Percentiles rank a stretch among this genome's conserved stretches.
phyloP scores from a whole-genome alignment of 1,284 basidiomycete genomes.

The Puccinia hordei region DNA sequence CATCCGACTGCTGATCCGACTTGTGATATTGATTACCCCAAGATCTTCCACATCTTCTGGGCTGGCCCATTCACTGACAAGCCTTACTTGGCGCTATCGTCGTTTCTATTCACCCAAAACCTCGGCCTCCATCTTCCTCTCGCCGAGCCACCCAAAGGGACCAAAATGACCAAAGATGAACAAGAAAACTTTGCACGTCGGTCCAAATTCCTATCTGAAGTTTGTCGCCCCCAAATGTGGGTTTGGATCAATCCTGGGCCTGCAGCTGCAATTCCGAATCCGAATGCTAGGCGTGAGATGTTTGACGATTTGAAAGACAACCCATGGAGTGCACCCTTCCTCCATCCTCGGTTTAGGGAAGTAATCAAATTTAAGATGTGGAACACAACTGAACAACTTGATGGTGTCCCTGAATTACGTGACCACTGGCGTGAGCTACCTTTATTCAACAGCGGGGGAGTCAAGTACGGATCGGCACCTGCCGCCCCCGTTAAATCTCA shows the following conservation, averaged over 20 bases:
- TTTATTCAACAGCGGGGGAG: conserved; percentile 74
- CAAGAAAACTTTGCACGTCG: conserved; percentile 40
- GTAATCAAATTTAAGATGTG: conserved; percentile 81
- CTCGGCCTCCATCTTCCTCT: conserved; percentile 67
- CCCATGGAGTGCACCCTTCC: conserved; percentile 80
- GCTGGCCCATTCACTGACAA: conserved; percentile 80
- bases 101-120: conserved; percentile 79
- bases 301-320: conserved; percentile 69
- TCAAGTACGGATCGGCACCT: conserved; percentile 62
- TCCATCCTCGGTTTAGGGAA: conserved; percentile 76
- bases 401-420: conserved; percentile 73
- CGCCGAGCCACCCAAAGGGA: conserved; percentile 52
- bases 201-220: conserved; percentile 53
- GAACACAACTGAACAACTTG: conserved; percentile 86
- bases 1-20: conserved; percentile 59
- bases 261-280: conserved; percentile 70
- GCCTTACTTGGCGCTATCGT: conserved; percentile 74
- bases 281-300: conserved; percentile 70
- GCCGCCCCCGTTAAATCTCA: conserved; percentile 55
- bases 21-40: conserved; percentile 72
- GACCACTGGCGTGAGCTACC: conserved; percentile 73
- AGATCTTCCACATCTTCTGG: conserved; percentile 83
- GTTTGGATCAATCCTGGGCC: conserved; percentile 82
- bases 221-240: conserved; percentile 78
- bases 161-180: conserved; percentile 43